Evolutionary conservation across 257 asterid genomes (phyloP).

Genomic region (Solanum pinnatisectum): DNA sequence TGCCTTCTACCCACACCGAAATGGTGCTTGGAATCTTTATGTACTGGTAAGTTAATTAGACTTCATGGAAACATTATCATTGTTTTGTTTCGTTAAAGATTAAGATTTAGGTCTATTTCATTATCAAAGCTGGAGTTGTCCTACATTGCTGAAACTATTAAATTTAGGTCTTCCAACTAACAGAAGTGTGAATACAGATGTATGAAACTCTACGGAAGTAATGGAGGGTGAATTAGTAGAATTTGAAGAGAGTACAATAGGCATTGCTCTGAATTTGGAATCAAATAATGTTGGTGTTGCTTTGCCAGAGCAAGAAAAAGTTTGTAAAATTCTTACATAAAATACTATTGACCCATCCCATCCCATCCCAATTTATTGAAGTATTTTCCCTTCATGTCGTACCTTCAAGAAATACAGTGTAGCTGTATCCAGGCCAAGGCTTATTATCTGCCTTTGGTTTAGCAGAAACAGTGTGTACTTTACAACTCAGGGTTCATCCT

Average conservation of each 20-base stretch:
- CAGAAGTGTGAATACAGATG: neutral
- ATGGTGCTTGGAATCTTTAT: neutral
- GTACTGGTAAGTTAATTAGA: neutral
- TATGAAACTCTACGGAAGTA: neutral
- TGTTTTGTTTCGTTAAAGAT: neutral
- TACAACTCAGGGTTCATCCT: neutral
- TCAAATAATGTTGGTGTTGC: no score
- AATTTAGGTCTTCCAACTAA: neutral
- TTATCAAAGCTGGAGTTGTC: neutral
- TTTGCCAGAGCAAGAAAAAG: neutral
- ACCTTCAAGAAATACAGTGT: neutral
- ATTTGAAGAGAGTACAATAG: no score
- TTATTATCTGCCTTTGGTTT: neutral
- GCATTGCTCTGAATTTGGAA: no score
- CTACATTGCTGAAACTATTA: neutral
- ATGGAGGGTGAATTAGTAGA: no score
- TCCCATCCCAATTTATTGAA: neutral
- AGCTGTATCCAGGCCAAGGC: neutral
- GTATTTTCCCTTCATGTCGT: neutral
- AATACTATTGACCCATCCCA: neutral
- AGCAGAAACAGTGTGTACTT: neutral
- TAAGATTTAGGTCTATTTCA: neutral
- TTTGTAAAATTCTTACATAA: neutral
- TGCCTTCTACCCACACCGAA: neutral
- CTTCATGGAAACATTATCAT: neutral